Conservation (phyloP, 176 grass and related monocot species). For the Carex kokanica region DNA sequence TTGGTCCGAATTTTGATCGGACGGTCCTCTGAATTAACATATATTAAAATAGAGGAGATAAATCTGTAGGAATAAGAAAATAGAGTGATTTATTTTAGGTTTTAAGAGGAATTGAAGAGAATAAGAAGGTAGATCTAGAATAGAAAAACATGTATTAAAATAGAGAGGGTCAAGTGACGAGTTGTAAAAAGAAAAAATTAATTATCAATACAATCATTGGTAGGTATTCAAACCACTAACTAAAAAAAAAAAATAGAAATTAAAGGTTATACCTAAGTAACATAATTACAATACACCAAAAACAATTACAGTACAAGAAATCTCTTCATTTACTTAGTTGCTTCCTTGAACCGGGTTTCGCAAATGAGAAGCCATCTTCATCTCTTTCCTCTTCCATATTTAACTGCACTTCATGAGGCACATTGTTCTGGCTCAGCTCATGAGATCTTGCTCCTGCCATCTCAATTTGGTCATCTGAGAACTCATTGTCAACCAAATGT, state of each 20-base stretch:
- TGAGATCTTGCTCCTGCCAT: constrained; percentile 22
- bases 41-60: too few relatives aligned
- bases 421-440: constrained; percentile 29
- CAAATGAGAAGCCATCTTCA: constrained; percentile 55
- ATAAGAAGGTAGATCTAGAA: too few relatives aligned
- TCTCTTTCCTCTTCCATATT: constrained; percentile 14
- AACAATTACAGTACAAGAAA: neutral
- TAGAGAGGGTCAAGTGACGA: too few relatives aligned
- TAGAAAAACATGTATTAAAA: too few relatives aligned
- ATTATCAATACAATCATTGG: too few relatives aligned
- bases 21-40: too few relatives aligned
- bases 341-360: constrained; percentile 17
- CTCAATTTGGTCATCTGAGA: constrained; percentile 35
- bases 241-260: neutral
- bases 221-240: too few relatives aligned
- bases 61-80: too few relatives aligned
- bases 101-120: too few relatives aligned
- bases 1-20: too few relatives aligned
- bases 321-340: constrained; percentile 25
- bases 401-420: constrained; percentile 17
- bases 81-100: too few relatives aligned
- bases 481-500: constrained; percentile 32
- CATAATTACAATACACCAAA: constrained; percentile 1
- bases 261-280: neutral
- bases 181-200: too few relatives aligned